phyloP scores from a whole-genome alignment of 495 filamentous ascomycete species.

The Penicillium ucsense region DNA sequence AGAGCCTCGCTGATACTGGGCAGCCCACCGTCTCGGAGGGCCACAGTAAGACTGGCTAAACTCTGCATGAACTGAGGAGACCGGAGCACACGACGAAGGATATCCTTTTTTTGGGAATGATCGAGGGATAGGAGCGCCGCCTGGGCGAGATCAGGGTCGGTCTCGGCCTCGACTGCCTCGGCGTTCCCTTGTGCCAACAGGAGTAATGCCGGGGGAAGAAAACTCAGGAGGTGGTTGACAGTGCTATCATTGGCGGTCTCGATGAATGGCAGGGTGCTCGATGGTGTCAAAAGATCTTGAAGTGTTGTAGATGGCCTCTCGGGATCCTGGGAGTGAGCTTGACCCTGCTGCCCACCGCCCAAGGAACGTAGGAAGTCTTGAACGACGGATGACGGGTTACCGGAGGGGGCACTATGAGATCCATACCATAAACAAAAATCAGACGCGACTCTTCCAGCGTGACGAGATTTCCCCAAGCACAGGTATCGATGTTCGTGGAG shows the following conservation, averaged over 20 bases:
- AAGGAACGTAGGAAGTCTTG: slow-evolving; percentile 85
- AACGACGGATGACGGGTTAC: slow-evolving; percentile 54
- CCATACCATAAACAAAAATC: neutral
- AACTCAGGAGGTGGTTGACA: slow-evolving; percentile 64
- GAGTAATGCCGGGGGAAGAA: slow-evolving; percentile 65
- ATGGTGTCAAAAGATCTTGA: slow-evolving; percentile 70
- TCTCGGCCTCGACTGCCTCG: slow-evolving; percentile 48
- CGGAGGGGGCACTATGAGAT: slow-evolving; percentile 26
- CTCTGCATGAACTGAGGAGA: slow-evolving; percentile 89
- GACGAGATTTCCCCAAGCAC: neutral
- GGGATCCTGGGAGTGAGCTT: slow-evolving; percentile 36
- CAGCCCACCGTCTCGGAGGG: slow-evolving; percentile 84
- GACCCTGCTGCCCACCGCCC: slow-evolving; percentile 41
- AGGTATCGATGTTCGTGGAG: slow-evolving; percentile 17
- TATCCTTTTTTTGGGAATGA: slow-evolving; percentile 65
- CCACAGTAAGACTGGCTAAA: slow-evolving; percentile 70
- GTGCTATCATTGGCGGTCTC: slow-evolving; percentile 52
- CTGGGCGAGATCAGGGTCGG: slow-evolving; percentile 52
- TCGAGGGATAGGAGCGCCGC: slow-evolving; percentile 68
- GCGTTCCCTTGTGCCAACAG: slow-evolving; percentile 61
- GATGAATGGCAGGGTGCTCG: slow-evolving; percentile 66
- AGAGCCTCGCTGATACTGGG: slow-evolving; percentile 83
- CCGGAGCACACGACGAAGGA: slow-evolving; percentile 73
- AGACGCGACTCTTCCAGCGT: neutral
- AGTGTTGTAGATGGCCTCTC: slow-evolving; percentile 73